Conservation (phyloP, 192 early-diverging fungal genomes). For the Phycomyces nitens region DNA sequence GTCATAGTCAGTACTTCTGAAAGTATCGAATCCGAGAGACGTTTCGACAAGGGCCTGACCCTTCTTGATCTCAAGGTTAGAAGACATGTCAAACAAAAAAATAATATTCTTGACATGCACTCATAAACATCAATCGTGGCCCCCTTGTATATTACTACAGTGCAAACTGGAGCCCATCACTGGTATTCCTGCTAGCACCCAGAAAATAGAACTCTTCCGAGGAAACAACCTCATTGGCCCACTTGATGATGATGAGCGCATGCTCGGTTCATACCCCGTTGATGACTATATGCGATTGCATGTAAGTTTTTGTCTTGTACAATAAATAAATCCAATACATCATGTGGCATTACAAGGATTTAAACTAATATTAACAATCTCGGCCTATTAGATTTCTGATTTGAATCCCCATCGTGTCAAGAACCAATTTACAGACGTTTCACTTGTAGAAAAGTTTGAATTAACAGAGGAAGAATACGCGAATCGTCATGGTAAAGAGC, state of each 20-base stretch:
- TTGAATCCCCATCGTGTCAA: conserved; percentile 59
- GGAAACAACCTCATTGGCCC: conserved; percentile 46
- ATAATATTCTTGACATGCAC: too few species aligned
- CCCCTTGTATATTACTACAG: conserved; percentile 35
- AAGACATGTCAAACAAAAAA: background rate
- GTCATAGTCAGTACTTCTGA: conserved; percentile 80
- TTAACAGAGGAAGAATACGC: conserved; percentile 87
- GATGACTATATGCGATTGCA: conserved; percentile 79
- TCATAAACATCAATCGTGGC: too few species aligned
- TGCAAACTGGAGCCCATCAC: conserved; percentile 88
- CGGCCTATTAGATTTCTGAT: conserved; percentile 55
- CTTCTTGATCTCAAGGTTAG: conserved; percentile 71
- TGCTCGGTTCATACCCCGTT: conserved; percentile 87
- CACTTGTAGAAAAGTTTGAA: conserved; percentile 91
- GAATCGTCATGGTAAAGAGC: conserved; percentile 60
- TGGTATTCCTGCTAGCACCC: conserved; percentile 71
- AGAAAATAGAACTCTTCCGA: conserved; percentile 61
- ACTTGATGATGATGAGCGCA: conserved; percentile 54
- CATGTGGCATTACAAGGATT: too few species aligned
- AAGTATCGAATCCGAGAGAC: conserved; percentile 78
- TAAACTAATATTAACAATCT: too few species aligned
- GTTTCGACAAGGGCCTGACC: conserved; percentile 73
- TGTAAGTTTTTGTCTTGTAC: conserved; percentile 34
- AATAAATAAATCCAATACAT: background rate
- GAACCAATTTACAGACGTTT: conserved; percentile 82